Base-by-base conservation (phyloP, 352 stramenopile species). In the Phytophthora sansomeana region DNA sequence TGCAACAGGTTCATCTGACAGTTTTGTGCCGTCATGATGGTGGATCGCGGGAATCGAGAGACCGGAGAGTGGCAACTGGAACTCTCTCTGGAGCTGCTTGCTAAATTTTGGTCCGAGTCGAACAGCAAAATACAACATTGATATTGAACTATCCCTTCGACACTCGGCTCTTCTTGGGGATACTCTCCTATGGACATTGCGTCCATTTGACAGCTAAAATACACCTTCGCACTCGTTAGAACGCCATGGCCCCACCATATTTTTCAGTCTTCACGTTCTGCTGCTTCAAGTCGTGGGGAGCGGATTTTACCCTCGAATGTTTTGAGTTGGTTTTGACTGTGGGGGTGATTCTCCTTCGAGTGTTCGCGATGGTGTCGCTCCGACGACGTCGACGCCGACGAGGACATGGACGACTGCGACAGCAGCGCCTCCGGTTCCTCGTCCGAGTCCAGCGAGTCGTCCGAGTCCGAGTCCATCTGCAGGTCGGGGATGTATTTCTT, bases 401-500 rank as follows among this genome's bases (percentile, higher is more conserved):
- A 69, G 39, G 62, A 63, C 17, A 50, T 33, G 19, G 72, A 70
- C 21, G 64, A 67, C 6, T n/a, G 26, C 6, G 55, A 51, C 29
- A 59, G 46, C 66, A 68, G 35, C 49, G 28, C 41, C n/a, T 75
- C 55, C 11, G 24, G 29, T 28, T 75, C 70, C 10, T 75, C 66
- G 4, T 78, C 66, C 28, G 63, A 79, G 7, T 79, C 67, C 44
- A 78, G 21, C 54, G 75, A 84, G 36, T 80, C 78, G 16, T 72
- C 73, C 17, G 75, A 83, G 21, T 77, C 74, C 39, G 74, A 78
- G 41, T 80, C 74, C 35, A 54, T 73, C 47, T 74, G 63, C 50
- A 86, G 46, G 30, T 86, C 78, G 24, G 78, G 75, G 6, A 86
- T 74, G 48, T 81, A 83, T 35, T 86, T 74, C 49, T 81, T 79